These are phyloP conservation scores for Pseudodiploospora longispora DNA, from an alignment of 2,329 filamentous ascomycete species.

Conservation along the genomic window DNA sequence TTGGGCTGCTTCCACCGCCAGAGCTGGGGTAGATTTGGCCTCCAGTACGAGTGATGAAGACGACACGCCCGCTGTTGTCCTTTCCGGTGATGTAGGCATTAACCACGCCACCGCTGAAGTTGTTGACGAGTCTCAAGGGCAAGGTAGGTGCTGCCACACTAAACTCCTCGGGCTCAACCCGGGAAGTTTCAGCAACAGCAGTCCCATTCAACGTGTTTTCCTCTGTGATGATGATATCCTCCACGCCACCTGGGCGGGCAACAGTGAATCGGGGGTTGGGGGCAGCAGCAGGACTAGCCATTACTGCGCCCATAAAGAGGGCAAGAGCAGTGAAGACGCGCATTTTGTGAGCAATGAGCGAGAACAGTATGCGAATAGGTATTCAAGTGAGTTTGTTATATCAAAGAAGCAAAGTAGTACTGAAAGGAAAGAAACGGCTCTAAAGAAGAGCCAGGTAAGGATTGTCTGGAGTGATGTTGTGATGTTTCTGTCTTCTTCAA, in stretches of 20 bases:
- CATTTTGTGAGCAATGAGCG: too few relatives aligned
- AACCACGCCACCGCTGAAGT: conserved; percentile 27
- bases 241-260: conserved; percentile 18
- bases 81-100: conserved; percentile 37
- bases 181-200: conserved; percentile 9
- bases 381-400: too few relatives aligned
- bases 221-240: conserved; percentile 26
- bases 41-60: conserved; percentile 32
- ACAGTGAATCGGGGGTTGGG: conserved; percentile 16
- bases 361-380: too few relatives aligned
- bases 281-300: too few relatives aligned
- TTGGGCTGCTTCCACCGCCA: conserved; percentile 23
- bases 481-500: too few relatives aligned
- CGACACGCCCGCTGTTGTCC: conserved; percentile 27
- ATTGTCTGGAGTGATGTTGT: too few relatives aligned
- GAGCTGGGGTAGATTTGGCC: conserved; percentile 32
- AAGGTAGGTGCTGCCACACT: conserved; percentile 10
- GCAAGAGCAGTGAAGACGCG: too few relatives aligned
- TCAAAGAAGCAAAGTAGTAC: too few relatives aligned
- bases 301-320: too few relatives aligned
- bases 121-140: conserved; percentile 31
- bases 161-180: conserved; percentile 1
- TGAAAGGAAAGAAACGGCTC: too few relatives aligned
- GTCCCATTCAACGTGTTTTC: conserved; percentile 31
- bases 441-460: too few relatives aligned